Conservation (phyloP, 2,329 filamentous ascomycete species). For the Alternaria brassicae region DNA sequence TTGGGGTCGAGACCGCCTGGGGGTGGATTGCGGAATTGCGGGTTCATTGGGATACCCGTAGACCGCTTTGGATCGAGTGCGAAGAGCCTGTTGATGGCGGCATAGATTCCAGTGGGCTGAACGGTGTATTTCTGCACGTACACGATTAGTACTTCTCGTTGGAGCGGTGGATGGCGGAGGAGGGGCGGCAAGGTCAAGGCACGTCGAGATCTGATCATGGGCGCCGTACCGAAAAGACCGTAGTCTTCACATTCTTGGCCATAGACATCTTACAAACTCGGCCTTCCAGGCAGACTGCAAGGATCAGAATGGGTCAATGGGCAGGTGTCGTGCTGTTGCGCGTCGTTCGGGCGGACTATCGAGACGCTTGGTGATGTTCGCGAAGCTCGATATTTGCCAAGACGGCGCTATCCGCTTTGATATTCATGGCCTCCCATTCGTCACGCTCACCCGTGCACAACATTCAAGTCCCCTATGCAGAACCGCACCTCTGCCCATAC, state of each 20-base stretch:
- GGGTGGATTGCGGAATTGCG: conserved; percentile 86
- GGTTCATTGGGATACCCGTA: conserved; percentile 90
- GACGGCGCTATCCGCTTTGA: conserved; percentile 28
- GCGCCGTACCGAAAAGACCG: conserved; percentile 38
- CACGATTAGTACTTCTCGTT: conserved; percentile 20
- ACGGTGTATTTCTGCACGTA: conserved; percentile 86
- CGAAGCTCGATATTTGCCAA: conserved; percentile 35
- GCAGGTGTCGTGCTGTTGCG: conserved; percentile 22
- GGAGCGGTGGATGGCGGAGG: background rate
- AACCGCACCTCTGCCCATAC: background rate
- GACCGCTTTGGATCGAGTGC: conserved; percentile 88
- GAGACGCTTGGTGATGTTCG: conserved; percentile 38
- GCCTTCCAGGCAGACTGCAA: conserved; percentile 18
- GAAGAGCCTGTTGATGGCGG: conserved; percentile 76
- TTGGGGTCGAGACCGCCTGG: conserved; percentile 75
- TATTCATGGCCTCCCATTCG: conserved; percentile 27
- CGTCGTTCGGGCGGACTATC: conserved; percentile 23
- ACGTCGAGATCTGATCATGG: conserved; percentile 4
- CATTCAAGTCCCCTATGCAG: no score
- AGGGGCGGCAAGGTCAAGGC: conserved; percentile 17
- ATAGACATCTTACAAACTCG: conserved; percentile 36
- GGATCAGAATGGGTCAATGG: conserved; percentile 37
- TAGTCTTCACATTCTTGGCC: conserved; percentile 40
- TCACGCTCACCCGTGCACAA: background rate
- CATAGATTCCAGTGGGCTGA: conserved; percentile 89